Conservation (phyloP, 306 rosid genomes). For the Purshia tridentata region DNA sequence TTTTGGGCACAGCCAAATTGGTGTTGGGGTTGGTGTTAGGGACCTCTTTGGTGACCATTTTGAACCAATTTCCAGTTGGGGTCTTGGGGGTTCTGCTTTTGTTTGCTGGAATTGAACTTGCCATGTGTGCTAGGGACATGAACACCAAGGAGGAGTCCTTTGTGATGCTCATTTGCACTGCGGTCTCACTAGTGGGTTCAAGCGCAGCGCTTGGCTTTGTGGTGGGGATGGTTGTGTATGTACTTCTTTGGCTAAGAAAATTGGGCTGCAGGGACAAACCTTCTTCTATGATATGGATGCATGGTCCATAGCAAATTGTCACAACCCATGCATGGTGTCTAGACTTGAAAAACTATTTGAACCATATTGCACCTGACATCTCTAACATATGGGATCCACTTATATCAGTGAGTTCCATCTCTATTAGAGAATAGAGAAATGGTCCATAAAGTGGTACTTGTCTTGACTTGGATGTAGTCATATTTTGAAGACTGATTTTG, state of each 20-base stretch:
- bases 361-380: too few species aligned
- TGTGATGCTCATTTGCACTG: constrained; percentile 56
- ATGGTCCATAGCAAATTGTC: background rate
- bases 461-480: too few species aligned
- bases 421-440: too few species aligned
- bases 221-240: constrained; percentile 40
- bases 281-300: background rate
- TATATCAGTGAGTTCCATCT: too few species aligned
- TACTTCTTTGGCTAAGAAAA: constrained; percentile 46
- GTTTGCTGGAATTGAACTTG: constrained; percentile 71
- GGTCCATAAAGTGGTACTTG: too few species aligned
- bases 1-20: constrained; percentile 59
- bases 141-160: constrained; percentile 50
- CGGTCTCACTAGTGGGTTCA: constrained; percentile 64
- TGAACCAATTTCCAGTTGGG: constrained; percentile 60
- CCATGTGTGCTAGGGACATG: constrained; percentile 68
- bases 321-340: background rate
- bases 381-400: too few species aligned
- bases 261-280: constrained; percentile 20
- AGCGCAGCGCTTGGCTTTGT: constrained; percentile 67
- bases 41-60: constrained; percentile 48
- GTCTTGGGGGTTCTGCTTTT: constrained; percentile 56
- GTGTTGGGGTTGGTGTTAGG: constrained; percentile 59
- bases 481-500: background rate
- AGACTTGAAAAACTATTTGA: background rate